A percentile compares a stretch with the other conserved stretches of the same genome.
phyloP scores from a whole-genome alignment of 73 alveolate genomes.

The Tetrahymena borealis region DNA sequence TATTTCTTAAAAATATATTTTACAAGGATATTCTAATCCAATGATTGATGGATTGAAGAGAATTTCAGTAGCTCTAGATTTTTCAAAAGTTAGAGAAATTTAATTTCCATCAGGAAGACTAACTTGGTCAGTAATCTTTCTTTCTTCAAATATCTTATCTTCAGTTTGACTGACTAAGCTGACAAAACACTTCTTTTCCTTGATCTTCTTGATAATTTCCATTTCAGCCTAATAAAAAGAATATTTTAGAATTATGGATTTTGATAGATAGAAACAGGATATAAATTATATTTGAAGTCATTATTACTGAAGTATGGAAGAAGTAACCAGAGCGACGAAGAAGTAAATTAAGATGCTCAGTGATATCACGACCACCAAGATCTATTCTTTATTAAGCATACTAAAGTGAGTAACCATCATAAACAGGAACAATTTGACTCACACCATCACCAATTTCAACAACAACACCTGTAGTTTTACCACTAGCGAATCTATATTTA shows the following conservation, averaged over 20 bases:
- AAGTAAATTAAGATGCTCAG: slow-evolving; percentile 73
- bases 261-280: no score
- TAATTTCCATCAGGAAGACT: slow-evolving; percentile 82
- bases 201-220: slow-evolving; percentile 76
- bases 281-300: no score
- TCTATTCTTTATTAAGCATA: slow-evolving; percentile 76
- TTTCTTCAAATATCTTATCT: slow-evolving; percentile 26
- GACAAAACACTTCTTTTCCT: slow-evolving; percentile 69
- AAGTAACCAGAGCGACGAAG: slow-evolving; percentile 77
- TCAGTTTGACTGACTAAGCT: slow-evolving; percentile 27
- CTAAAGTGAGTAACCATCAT: slow-evolving; percentile 76
- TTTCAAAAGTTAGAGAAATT: slow-evolving; percentile 65
- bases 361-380: slow-evolving; percentile 90
- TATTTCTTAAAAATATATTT: not conserved
- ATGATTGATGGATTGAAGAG: slow-evolving; percentile 74
- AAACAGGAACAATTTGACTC: slow-evolving; percentile 69
- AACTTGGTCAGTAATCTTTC: slow-evolving; percentile 46
- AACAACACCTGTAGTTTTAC: slow-evolving; percentile 84
- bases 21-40: slow-evolving; percentile 80
- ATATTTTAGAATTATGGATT: not conserved
- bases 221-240: slow-evolving; percentile 48
- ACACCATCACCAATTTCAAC: slow-evolving; percentile 88
- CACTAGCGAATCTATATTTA: slow-evolving; percentile 51
- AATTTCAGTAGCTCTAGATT: slow-evolving; percentile 86
- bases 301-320: slow-evolving; percentile 68